Base-by-base conservation (phyloP, 2,329 filamentous ascomycete species). In the Ascochyta fabae region DNA sequence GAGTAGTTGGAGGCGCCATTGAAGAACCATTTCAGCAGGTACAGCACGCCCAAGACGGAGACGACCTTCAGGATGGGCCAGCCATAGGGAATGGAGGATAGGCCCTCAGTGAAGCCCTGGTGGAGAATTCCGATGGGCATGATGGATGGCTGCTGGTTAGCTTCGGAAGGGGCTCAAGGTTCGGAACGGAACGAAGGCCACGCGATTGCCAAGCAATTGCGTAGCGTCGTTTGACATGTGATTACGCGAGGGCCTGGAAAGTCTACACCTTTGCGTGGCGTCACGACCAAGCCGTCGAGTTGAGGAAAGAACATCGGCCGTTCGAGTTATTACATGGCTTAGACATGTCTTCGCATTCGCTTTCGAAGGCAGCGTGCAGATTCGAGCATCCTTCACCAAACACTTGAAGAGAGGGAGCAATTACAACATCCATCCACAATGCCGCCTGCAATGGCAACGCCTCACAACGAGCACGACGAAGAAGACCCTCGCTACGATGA, bases 1-100 rank as follows among this genome's bases (percentile, higher is more conserved):
- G 90, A 84, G 38, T 77, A 78, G 75, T 95, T 97, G 64, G 77
- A 79, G 12, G 88, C 84, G 64, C 95, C 96, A 61, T 86, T 86
- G 68, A 88, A 90, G 79, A 89, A 96, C 69, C 82, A 81, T 81
- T 97, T 98, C 61, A 88, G 69, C 51, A 83, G 69, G 55, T 79
- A 81, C 24, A 90, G 60, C 8, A 85, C 53, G 15, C 78, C 73
- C 34, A 87, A 63, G 70, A 79, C 83, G 60, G 82, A 81, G 26
- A 81, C 64, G n/a, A 80, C 62, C 63, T 84, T 84, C 53, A 88
- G 66, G 22, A 84, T 70, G 4, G 80, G 77, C 67, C 80, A 80
- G 51, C 81, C 76, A 71, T 82, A 80, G 2, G 85, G 83, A 40
- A 88, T 78, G 16, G 80, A 78, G 4, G 75, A 75, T 33, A 86